Percentiles rank a stretch among this genome's conserved stretches.
phyloP scores from a whole-genome alignment of 306 rosid genomes.

The Hippophae rhamnoides region DNA sequence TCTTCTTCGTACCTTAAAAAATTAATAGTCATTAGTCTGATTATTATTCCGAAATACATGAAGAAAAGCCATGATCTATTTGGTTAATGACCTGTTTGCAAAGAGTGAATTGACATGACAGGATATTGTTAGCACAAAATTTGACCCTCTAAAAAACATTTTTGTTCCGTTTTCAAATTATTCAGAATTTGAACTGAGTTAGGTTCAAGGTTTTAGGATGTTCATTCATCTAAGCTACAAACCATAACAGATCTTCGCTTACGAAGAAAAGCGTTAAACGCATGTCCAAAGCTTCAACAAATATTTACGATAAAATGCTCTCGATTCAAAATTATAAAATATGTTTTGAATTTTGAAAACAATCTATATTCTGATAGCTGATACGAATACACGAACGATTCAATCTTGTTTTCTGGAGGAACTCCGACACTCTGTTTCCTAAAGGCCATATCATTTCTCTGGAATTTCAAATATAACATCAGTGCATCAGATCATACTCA shows the following conservation, averaged over 20 bases:
- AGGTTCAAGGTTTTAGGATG: neutral
- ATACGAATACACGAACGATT: too few species aligned
- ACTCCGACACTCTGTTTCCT: too few species aligned
- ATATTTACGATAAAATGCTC: neutral
- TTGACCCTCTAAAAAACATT: neutral
- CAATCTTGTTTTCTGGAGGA: too few species aligned
- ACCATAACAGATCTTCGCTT: neutral
- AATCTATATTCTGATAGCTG: neutral
- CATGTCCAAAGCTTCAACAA: neutral
- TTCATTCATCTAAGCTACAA: neutral
- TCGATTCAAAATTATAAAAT: conserved; percentile 4
- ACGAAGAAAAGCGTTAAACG: neutral
- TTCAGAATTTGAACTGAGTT: neutral
- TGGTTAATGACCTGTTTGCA: neutral
- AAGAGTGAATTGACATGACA: too few species aligned
- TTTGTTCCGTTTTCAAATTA: neutral
- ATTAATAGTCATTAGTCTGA: neutral
- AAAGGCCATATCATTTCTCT: too few species aligned
- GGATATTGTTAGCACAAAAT: too few species aligned
- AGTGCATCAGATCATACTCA: too few species aligned
- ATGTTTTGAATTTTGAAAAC: conserved; percentile 11
- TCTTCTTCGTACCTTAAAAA: conserved; percentile 67
- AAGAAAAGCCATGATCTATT: conserved; percentile 3
- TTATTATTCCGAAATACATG: neutral
- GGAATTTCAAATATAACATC: too few species aligned